Evolutionary conservation across 108 stramenopile species (phyloP), one percentile per base, ranked within the genome.

Genomic region (Seminavis robusta): DNA sequence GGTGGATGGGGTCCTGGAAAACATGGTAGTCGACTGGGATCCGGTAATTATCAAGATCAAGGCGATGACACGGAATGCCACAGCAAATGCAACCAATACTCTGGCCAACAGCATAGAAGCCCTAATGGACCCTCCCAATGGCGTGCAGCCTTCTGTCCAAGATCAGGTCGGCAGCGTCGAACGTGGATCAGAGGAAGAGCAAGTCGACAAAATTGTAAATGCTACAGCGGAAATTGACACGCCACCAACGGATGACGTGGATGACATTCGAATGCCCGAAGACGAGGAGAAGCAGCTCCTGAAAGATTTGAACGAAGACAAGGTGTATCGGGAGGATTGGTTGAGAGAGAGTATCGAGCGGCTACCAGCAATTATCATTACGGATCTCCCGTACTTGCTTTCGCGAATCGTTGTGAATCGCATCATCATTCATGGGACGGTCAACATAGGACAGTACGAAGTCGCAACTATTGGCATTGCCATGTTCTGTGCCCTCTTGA

Each of bases 331-430:
- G 3, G 33, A 61, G 8, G 60, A 79, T 56, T 91, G 90, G 90
- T 55, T 77, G 0, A 71, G 59, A 30, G 90, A 91, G 29, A 72
- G 76, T 39, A 25, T 81, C 4, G 57, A 74, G 33, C 56, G 80
- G 37, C 56, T 91, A 11, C 90, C 90, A 1, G 67, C 79, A 10
- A 53, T 71, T 19, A 65, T 75, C 20, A n/a, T 64, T 0, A 80
- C 79, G 4, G 79, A 80, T 49, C 48, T 86, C 19, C 91, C 91
- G 20, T 87, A 76, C 38, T 51, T 93, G 36, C 20, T 93, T 7
- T 74, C 74, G 37, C 68, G 82, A 44, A 77, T 89, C 16, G 73
- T 66, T 20, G 53, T 88, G 37, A 83, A 86, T 50, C 70, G 76
- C 0, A 58, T 75, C 9, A 58, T 93, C 32, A 65, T 84, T 9